A percentile compares a stretch with the other conserved stretches of the same genome.
Conservation (phyloP, 2,329 filamentous ascomycete genomes). For the Simplicillium sp. region DNA sequence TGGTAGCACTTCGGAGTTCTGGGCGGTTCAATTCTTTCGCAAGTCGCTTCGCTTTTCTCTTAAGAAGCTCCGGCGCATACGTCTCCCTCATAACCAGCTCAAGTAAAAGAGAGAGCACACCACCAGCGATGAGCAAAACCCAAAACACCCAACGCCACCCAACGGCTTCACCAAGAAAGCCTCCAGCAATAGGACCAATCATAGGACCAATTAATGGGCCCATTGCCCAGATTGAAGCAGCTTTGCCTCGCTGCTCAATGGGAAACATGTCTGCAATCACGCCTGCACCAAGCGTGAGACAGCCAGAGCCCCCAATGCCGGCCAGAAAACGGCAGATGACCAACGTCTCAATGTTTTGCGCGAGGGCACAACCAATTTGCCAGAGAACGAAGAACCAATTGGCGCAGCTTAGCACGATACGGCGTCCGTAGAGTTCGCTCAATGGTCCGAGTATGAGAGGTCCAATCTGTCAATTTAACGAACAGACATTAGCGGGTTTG, state of each 20-base stretch:
- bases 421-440: constrained; percentile 1
- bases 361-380: constrained; percentile 26
- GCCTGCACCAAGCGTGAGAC: constrained; percentile 57
- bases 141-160: constrained; percentile 40
- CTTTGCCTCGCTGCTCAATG: constrained; percentile 48
- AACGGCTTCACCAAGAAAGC: constrained; percentile 26
- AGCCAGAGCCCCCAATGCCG: constrained; percentile 49
- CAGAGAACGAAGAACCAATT: constrained; percentile 52
- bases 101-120: constrained; percentile 17
- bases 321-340: constrained; percentile 53
- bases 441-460: constrained; percentile 1
- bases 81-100: constrained; percentile 48
- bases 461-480: neutral
- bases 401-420: constrained; percentile 14
- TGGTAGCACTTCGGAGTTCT: constrained; percentile 53
- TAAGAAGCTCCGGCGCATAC: constrained; percentile 49
- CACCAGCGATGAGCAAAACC: constrained; percentile 19
- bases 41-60: constrained; percentile 45
- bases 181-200: constrained; percentile 38
- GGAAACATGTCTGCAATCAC: constrained; percentile 56
- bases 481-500: neutral
- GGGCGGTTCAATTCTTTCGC: constrained; percentile 42
- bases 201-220: constrained; percentile 50
- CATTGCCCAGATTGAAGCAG: constrained; percentile 56
- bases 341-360: constrained; percentile 53